These are phyloP conservation scores for Saksenaea oblongispora DNA, from an alignment of 371 early-diverging fungal species.

Conservation along the genomic window DNA sequence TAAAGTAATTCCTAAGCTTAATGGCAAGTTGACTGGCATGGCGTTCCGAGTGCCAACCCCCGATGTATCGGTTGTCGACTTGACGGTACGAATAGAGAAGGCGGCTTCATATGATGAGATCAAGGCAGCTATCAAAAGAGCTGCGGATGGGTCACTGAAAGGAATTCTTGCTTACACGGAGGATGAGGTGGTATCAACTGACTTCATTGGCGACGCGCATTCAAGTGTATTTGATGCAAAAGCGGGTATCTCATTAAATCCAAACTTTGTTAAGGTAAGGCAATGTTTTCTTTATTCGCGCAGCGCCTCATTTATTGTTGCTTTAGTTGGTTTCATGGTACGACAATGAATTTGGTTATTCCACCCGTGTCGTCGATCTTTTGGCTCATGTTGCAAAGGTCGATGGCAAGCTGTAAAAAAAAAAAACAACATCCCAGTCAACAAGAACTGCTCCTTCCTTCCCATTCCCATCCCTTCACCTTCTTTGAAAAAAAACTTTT, in stretches of 20 bases:
- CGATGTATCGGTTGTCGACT: slow-evolving; percentile 98
- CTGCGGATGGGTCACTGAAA: slow-evolving; percentile 82
- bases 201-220: slow-evolving; percentile 91
- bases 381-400: slow-evolving; percentile 20
- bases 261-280: slow-evolving; percentile 90
- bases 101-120: slow-evolving; percentile 91
- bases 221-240: slow-evolving; percentile 96
- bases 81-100: slow-evolving; percentile 92
- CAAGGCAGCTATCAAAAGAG: slow-evolving; percentile 83
- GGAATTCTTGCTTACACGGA: slow-evolving; percentile 96
- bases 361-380: slow-evolving; percentile 37
- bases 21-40: slow-evolving; percentile 99
- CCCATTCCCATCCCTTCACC: slow-evolving; percentile 3
- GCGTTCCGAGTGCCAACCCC: slow-evolving; percentile 97
- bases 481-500: neutral
- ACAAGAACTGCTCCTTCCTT: neutral
- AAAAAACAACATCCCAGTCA: slow-evolving; percentile 5
- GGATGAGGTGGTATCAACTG: slow-evolving; percentile 97
- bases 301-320: neutral
- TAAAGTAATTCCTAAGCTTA: slow-evolving; percentile 96
- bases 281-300: neutral
- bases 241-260: slow-evolving; percentile 96
- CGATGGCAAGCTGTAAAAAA: slow-evolving; percentile 20
- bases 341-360: slow-evolving; percentile 95
- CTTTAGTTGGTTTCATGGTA: slow-evolving; percentile 91